Conservation (phyloP, 1,284 basidiomycete species). For the Cutaneotrichosporon daszewskae region DNA sequence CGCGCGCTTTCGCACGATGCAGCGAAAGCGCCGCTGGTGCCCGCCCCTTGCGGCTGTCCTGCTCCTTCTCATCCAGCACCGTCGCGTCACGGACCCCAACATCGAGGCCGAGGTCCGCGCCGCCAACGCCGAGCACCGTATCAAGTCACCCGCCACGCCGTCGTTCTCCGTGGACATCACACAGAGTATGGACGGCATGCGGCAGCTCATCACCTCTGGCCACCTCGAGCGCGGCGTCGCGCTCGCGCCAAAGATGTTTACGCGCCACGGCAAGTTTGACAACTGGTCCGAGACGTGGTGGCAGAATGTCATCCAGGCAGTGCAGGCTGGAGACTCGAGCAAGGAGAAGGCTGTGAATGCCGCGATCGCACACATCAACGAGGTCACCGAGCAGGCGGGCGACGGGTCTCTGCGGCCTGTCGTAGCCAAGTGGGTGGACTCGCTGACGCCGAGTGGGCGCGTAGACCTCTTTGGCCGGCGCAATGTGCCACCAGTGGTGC, state of each 20-base stretch:
- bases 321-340: conserved; percentile 15
- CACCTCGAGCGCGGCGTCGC: conserved; percentile 16
- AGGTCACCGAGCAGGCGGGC: conserved; percentile 22
- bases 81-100: conserved; percentile 25
- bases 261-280: conserved; percentile 29
- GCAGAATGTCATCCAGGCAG: conserved; percentile 23
- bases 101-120: conserved; percentile 30
- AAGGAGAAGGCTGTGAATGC: conserved; percentile 16
- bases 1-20: conserved; percentile 28
- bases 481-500: conserved; percentile 14
- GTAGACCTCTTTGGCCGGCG: conserved; percentile 25
- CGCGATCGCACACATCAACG: conserved; percentile 20
- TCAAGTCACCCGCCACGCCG: conserved; percentile 11
- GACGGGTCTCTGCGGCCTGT: conserved; percentile 18
- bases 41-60: conserved; percentile 24
- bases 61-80: conserved; percentile 22
- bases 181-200: conserved; percentile 26
- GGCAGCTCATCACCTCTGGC: conserved; percentile 19
- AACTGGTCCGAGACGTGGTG: conserved; percentile 33
- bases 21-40: conserved; percentile 24
- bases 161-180: conserved; percentile 17
- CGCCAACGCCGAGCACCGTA: conserved; percentile 14
- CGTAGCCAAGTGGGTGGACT: conserved; percentile 24
- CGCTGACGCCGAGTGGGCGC: conserved; percentile 8
- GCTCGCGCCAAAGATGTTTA: conserved; percentile 27